Evolutionary conservation across 202 grass and related monocot species (phyloP).

Genomic region (Dendrocalamus latiflorus): DNA sequence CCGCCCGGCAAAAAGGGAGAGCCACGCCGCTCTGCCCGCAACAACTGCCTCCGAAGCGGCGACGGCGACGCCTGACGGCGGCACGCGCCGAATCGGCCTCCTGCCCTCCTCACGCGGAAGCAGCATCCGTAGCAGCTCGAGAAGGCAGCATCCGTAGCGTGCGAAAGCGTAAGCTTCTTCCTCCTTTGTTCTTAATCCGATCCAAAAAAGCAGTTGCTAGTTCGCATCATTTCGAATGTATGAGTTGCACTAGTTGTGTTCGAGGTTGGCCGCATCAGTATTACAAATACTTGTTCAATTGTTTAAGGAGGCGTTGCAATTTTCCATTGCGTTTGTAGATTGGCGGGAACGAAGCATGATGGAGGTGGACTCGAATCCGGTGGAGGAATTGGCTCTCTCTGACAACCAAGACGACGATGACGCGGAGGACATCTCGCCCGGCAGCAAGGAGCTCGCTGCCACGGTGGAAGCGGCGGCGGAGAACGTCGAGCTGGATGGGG

Average conservation of each 20-base stretch:
- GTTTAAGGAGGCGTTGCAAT: too few relatives aligned
- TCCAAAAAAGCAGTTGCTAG: not conserved
- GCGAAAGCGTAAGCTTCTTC: not conserved
- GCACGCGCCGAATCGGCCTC: too few relatives aligned
- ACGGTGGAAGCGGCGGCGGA: slow-evolving; percentile 47
- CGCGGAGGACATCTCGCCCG: slow-evolving; percentile 30
- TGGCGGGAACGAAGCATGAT: slow-evolving; percentile 6
- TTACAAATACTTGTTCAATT: too few relatives aligned
- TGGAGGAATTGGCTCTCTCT: slow-evolving; percentile 29
- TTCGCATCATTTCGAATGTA: not conserved
- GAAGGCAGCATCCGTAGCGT: too few relatives aligned
- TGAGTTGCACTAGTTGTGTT: not conserved
- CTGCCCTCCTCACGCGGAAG: not conserved
- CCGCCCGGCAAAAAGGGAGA: not conserved
- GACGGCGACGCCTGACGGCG: too few relatives aligned
- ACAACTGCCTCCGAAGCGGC: not conserved
- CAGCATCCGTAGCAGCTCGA: not conserved
- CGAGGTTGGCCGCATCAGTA: too few relatives aligned
- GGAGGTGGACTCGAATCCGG: slow-evolving; percentile 30
- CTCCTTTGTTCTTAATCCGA: not conserved
- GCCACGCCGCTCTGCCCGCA: not conserved
- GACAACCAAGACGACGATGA: slow-evolving; percentile 33
- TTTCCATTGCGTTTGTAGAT: not conserved
- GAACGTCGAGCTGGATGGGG: slow-evolving; percentile 38
- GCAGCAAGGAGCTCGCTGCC: slow-evolving; percentile 40